phyloP scores from a whole-genome alignment of 164 flowering plant genomes.

The Saururus chinensis region DNA sequence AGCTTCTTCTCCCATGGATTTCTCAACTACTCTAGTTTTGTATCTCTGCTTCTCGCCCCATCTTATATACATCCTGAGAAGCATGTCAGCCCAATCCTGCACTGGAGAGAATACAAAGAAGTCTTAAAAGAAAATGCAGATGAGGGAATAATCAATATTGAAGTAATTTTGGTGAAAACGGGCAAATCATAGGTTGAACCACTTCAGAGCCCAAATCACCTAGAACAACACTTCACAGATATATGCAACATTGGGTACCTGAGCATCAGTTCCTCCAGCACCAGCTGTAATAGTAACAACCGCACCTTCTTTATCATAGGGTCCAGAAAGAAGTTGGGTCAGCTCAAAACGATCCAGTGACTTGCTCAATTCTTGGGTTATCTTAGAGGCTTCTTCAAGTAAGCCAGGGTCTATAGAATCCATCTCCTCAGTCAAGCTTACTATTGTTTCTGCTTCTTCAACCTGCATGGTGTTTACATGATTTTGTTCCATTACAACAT shows the following conservation, averaged over 20 bases:
- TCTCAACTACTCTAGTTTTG: constrained; percentile 83
- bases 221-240: too few relatives aligned
- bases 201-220: neutral
- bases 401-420: constrained; percentile 72
- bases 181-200: neutral
- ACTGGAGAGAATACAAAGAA: constrained; percentile 47
- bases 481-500: neutral
- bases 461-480: neutral
- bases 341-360: constrained; percentile 75
- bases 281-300: constrained; percentile 81
- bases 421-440: constrained; percentile 85
- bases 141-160: neutral
- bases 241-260: constrained; percentile 32
- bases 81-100: constrained; percentile 99
- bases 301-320: constrained; percentile 96
- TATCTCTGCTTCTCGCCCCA: constrained; percentile 96
- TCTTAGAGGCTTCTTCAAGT: constrained; percentile 66
- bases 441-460: constrained; percentile 89
- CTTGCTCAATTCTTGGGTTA: constrained; percentile 55
- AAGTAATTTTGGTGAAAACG: neutral
- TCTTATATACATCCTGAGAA: constrained; percentile 93
- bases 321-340: constrained; percentile 88
- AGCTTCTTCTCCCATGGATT: constrained; percentile 90
- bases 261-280: constrained; percentile 99
- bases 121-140: neutral